phyloP scores from a whole-genome alignment of 225 moss, liverwort and hornwort genomes.

The Polytrichum commune region DNA sequence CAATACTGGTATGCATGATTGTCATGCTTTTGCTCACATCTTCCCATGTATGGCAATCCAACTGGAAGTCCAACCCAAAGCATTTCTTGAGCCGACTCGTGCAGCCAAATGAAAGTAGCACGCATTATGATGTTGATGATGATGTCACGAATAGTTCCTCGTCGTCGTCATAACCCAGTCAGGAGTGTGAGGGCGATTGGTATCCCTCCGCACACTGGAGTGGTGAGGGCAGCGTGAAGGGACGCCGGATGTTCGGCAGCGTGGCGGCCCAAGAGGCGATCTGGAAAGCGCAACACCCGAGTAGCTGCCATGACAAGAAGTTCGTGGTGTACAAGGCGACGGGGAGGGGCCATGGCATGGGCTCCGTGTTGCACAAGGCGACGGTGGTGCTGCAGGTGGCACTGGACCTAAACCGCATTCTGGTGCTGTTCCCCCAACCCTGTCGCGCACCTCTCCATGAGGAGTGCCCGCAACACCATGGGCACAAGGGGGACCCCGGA shows the following conservation, averaged over 20 bases:
- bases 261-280: conserved; percentile 20
- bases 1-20: too few relatives aligned
- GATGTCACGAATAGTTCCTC: too few relatives aligned
- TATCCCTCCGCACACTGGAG: conserved; percentile 18
- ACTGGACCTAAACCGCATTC: conserved; percentile 19
- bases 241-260: conserved; percentile 15
- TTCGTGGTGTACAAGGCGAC: conserved; percentile 19
- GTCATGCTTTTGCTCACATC: too few relatives aligned
- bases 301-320: conserved; percentile 23
- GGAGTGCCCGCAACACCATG: too few relatives aligned
- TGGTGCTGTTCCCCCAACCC: conserved; percentile 23
- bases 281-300: conserved; percentile 28
- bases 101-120: too few relatives aligned
- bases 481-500: too few relatives aligned
- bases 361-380: conserved; percentile 11
- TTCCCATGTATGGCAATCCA: too few relatives aligned
- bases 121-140: too few relatives aligned
- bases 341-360: conserved; percentile 11
- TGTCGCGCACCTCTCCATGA: too few relatives aligned
- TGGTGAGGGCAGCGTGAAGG: background rate
- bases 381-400: conserved; percentile 15
- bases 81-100: too few relatives aligned
- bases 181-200: conserved; percentile 1
- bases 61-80: too few relatives aligned
- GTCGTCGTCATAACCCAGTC: background rate